phyloP scores from a whole-genome alignment of 805 yeast species.

The Kazachstania martiniae region DNA sequence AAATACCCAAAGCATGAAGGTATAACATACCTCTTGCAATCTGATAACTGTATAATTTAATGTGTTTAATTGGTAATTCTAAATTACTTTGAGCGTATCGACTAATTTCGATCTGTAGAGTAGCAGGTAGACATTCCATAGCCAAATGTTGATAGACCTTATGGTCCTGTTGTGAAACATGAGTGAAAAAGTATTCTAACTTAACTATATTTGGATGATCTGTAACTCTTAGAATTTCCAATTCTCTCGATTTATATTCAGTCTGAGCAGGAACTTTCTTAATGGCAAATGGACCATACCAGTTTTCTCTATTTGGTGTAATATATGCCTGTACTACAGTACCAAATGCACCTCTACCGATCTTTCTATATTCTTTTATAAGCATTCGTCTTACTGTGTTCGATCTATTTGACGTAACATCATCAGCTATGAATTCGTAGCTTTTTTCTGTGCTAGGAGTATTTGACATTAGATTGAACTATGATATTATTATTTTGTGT shows the following conservation, averaged over 20 bases:
- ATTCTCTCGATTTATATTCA: slow-evolving; percentile 72
- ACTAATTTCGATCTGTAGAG: slow-evolving; percentile 65
- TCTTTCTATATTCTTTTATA: slow-evolving; percentile 58
- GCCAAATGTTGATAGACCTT: slow-evolving; percentile 70
- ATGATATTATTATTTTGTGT: no score
- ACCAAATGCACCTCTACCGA: slow-evolving; percentile 84
- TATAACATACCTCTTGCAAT: slow-evolving; percentile 77
- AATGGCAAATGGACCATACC: slow-evolving; percentile 78
- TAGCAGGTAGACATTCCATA: slow-evolving; percentile 81
- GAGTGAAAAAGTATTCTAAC: slow-evolving; percentile 60
- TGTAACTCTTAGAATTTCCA: slow-evolving; percentile 63
- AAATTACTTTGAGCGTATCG: slow-evolving; percentile 50
- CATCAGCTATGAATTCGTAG: slow-evolving; percentile 41
- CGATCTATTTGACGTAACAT: slow-evolving; percentile 52
- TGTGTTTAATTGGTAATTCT: slow-evolving; percentile 59
- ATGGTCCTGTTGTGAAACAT: slow-evolving; percentile 49
- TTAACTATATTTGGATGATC: slow-evolving; percentile 72
- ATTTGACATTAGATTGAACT: no score
- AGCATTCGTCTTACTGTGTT: slow-evolving; percentile 48
- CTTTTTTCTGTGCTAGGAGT: slow-evolving; percentile 3
- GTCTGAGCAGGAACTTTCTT: slow-evolving; percentile 82
- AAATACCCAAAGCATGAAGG: slow-evolving; percentile 67
- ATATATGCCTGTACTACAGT: slow-evolving; percentile 68
- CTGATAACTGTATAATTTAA: slow-evolving; percentile 69
- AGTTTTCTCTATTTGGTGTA: slow-evolving; percentile 31